Evolutionary conservation across 164 flowering plant species (phyloP), one percentile per base, ranked within the genome.

Genomic region (Sextonia rubra): DNA sequence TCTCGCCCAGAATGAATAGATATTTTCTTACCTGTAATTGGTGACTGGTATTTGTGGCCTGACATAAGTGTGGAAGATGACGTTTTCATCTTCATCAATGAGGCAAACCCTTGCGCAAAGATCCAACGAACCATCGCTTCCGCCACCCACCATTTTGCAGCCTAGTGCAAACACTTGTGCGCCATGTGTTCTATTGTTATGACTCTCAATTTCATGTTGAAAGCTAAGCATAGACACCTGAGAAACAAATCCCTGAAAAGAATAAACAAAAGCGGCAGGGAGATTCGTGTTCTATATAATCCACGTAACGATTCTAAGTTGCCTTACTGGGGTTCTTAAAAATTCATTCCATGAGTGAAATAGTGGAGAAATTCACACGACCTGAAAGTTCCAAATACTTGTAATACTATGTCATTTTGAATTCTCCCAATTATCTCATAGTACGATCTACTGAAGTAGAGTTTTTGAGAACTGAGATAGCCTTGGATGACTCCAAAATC

Each of bases 121-220:
- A 75, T 92, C 92, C 0, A 92, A 75, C 12, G 97, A 83, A 27
- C 97, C 97, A 76, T 91, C 97, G 60, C 89, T 89, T 15, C 98
- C 97, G 14, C 97, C 98, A 4, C 97, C 97, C 4, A 94, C 97
- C 97, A 91, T 88, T 80, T 91, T 91, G 86, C 97, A 89, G 52
- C 86, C 86, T 8, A 92, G 75, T 64, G 95, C 89, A 71, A 89
- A 89, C 20, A 84, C 95, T 67, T 79, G 86, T 58, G 82, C 76
- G 0, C 83, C 78, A 76, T 84, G 77, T 71, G 79, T 71, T 77
- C 85, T 77, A 25, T 78, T 81, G 48, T 71, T 69, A 67, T 83
- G 84, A 1, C 1, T 65, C 60, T 25, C 49, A 80, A 78, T 71
- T 76, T 85, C 74, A 83, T 12, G 17, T 79, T 29, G 80, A 25